These are phyloP conservation scores for Cicer bijugum DNA, from an alignment of 306 rosid species.

Conservation along the genomic window DNA sequence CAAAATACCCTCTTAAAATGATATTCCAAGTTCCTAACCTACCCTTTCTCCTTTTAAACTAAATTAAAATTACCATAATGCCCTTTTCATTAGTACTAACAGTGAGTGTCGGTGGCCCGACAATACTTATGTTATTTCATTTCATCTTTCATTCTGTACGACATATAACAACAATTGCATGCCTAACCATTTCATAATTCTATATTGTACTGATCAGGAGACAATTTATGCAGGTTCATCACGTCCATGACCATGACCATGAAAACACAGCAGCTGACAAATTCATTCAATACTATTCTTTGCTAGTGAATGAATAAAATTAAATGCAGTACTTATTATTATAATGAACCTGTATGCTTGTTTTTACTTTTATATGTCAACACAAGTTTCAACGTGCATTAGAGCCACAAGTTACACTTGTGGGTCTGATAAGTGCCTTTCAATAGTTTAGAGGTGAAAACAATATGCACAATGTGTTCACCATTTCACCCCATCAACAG, in stretches of 20 bases:
- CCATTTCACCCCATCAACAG: constrained; percentile 31
- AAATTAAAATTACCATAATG: constrained; percentile 48
- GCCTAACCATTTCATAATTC: constrained; percentile 45
- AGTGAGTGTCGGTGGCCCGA: constrained; percentile 80
- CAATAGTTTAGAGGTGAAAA: constrained; percentile 12
- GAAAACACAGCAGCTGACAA: constrained; percentile 53
- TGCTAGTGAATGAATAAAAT: constrained; percentile 40
- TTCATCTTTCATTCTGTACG: constrained; percentile 7
- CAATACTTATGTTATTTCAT: constrained; percentile 45
- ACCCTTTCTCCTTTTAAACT: constrained; percentile 2
- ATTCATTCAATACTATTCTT: constrained; percentile 44
- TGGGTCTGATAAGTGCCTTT: constrained; percentile 16
- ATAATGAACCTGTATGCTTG: background rate
- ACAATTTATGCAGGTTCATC: constrained; percentile 44
- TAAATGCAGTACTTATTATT: constrained; percentile 7
- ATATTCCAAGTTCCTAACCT: constrained; percentile 29
- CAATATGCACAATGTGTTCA: background rate
- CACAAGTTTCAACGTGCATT: background rate
- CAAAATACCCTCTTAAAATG: constrained; percentile 43
- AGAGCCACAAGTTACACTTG: background rate
- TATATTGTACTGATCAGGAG: constrained; percentile 47
- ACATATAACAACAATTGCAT: constrained; percentile 39
- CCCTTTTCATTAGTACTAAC: constrained; percentile 44
- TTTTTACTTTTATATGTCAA: background rate
- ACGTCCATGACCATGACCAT: constrained; percentile 46